Conservation (phyloP, 2,329 filamentous ascomycete species). For the Dactylellina drechsleri region DNA sequence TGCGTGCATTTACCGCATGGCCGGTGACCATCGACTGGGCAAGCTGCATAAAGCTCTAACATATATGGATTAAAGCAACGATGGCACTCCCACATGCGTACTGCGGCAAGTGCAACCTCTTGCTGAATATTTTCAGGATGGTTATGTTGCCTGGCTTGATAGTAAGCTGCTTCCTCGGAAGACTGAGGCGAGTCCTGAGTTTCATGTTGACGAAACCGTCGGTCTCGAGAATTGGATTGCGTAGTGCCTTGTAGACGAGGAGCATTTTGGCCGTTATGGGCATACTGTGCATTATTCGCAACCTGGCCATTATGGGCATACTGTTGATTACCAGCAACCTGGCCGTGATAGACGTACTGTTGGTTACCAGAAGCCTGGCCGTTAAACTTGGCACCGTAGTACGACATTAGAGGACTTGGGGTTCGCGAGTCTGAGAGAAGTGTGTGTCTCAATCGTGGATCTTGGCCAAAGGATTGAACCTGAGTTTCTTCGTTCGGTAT, state of each 20-base stretch:
- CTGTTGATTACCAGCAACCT: not conserved
- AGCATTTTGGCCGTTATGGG: not conserved
- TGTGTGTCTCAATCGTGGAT: slow-evolving; percentile 21
- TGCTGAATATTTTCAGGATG: not conserved
- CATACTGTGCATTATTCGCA: not conserved
- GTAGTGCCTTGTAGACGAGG: not conserved
- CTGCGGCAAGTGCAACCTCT: not conserved
- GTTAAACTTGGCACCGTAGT: slow-evolving; percentile 19
- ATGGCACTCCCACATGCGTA: slow-evolving; percentile 18
- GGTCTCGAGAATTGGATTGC: slow-evolving; percentile 3
- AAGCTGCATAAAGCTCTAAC: not conserved
- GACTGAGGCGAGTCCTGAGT: not conserved
- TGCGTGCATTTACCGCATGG: slow-evolving; percentile 8
- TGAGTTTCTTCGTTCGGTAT: slow-evolving; percentile 6
- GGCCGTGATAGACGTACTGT: not conserved
- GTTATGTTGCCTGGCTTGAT: slow-evolving; percentile 18
- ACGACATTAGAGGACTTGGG: slow-evolving; percentile 20
- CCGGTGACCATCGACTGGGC: slow-evolving; percentile 6
- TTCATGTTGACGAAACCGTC: not conserved
- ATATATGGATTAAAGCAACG: not conserved
- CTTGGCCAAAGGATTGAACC: not conserved
- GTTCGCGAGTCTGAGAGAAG: slow-evolving; percentile 5
- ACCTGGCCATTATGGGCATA: not conserved
- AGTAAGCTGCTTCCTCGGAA: not conserved
- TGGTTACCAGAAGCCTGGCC: slow-evolving; percentile 8